Base-by-base conservation (phyloP, 768 basidiomycete species). In the Termitomyces sp. region DNA sequence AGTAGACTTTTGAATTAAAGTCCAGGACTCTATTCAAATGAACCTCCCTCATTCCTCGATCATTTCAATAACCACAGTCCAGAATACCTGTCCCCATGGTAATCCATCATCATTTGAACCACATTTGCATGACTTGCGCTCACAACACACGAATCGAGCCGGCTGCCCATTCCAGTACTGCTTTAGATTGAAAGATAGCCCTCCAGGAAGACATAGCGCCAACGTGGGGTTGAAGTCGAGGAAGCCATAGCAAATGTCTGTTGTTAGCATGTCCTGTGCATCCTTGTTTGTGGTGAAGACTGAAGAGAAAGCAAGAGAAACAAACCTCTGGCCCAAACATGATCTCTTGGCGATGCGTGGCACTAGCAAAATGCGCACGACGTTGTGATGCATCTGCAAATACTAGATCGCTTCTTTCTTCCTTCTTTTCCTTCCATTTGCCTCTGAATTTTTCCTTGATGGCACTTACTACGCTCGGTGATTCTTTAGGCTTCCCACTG, bases 111-210 rank as follows among this genome's bases (percentile, higher is more conserved):
- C 64, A 6, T 48, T 59, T 15, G 18, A 48, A 16, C 59, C 63
- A 15, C 59, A 59, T 60, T 9, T 51, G 37, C 37, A 27, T 27
- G 27, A 27, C 27, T 27, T 27, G 27, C 27, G 27, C 27, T 27
- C 27, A 27, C 27, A 27, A 27, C 27, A 27, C 27, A 27, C 27
- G 4, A 27, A 27, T 27, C 83, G 79, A 36, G 95, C 91, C 0
- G 91, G 93, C 72, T 95, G 93, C 24, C 92, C 90, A 65, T 96
- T 93, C 95, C 95, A 98, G 67, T 96, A 96, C 65, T 82, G 78
- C 69, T 89, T 81, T 39, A 98, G 73, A 68, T 93, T 90, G 67
- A 98, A 93, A 0, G 81, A 82, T 22, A 96, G 72, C 0, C 92
- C 90, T 13, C 88, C 93, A 0, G 95, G 94, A 2, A 98, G 77